These are phyloP conservation scores for Teunomyces pallodes DNA, from an alignment of 805 yeast genomes.

Conservation along the genomic window DNA sequence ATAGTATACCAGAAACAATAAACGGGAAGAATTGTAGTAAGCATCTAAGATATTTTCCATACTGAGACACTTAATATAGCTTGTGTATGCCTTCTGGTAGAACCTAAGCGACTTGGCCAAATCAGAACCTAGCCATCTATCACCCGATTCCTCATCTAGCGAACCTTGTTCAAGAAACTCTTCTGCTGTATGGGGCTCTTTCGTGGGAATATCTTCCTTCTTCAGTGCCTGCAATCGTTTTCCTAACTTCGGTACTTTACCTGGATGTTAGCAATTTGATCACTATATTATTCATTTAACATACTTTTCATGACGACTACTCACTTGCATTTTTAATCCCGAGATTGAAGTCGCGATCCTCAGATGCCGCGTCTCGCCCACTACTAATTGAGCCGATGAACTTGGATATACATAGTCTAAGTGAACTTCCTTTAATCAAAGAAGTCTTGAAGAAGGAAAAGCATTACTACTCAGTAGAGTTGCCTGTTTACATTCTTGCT, in stretches of 20 bases:
- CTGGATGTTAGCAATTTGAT: neutral
- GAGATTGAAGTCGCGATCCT: neutral
- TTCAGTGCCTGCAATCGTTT: slow-evolving; percentile 13
- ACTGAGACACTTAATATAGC: slow-evolving; percentile 39
- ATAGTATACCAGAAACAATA: slow-evolving; percentile 56
- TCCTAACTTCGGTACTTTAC: slow-evolving; percentile 15
- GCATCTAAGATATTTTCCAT: slow-evolving; percentile 38
- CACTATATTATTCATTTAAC: neutral
- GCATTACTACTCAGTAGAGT: neutral
- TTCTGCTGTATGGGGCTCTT: slow-evolving; percentile 41
- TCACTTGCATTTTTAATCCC: neutral
- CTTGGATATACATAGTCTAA: neutral
- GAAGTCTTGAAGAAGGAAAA: neutral
- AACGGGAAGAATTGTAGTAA: slow-evolving; percentile 57
- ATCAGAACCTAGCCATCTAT: slow-evolving; percentile 69
- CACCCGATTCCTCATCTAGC: slow-evolving; percentile 70
- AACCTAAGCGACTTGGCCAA: slow-evolving; percentile 62
- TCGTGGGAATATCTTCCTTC: slow-evolving; percentile 6
- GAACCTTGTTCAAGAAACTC: slow-evolving; percentile 58
- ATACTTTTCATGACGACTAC: neutral
- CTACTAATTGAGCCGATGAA: neutral
- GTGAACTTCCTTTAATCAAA: neutral
- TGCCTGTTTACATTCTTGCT: slow-evolving; percentile 9
- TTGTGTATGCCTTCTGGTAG: slow-evolving; percentile 54
- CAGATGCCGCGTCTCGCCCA: too few species aligned